Evolutionary conservation across 2,329 filamentous ascomycete genomes (phyloP).

Genomic region (Juglanconis sp.): DNA sequence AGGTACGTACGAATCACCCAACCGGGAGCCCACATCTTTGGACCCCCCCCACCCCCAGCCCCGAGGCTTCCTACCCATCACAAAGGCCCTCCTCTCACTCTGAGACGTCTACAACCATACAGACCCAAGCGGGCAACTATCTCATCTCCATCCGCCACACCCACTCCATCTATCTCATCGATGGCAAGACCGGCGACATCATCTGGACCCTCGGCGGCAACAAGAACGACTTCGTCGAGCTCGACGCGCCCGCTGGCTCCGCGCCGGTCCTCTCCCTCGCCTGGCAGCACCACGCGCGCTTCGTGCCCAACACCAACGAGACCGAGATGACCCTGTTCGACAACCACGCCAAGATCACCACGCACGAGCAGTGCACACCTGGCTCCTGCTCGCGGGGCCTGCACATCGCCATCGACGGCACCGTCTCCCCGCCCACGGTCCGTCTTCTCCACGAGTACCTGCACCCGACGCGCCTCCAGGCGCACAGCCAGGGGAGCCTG

Average conservation of each 20-base stretch:
- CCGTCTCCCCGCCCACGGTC: constrained; percentile 36
- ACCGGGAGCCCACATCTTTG: no score
- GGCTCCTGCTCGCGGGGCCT: constrained; percentile 33
- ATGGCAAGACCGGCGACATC: constrained; percentile 44
- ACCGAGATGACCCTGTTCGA: constrained; percentile 40
- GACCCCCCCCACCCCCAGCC: no score
- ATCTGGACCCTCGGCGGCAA: constrained; percentile 51
- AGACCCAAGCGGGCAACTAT: constrained; percentile 42
- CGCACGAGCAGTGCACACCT: constrained; percentile 15
- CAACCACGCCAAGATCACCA: constrained; percentile 37
- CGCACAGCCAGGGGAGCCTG: constrained; percentile 37
- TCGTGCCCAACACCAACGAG: constrained; percentile 29
- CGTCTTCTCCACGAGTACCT: constrained; percentile 35
- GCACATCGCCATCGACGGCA: constrained; percentile 35
- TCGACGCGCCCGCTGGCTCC: background rate
- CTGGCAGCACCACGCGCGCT: constrained; percentile 48
- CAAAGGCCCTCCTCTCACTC: background rate
- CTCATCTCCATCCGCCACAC: constrained; percentile 50
- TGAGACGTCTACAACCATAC: background rate
- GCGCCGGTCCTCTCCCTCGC: constrained; percentile 22
- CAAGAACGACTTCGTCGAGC: constrained; percentile 39
- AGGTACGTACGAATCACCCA: constrained; percentile 1
- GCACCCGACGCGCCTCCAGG: constrained; percentile 33
- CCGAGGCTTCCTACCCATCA: no score
- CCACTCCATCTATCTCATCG: constrained; percentile 45